phyloP scores from a whole-genome alignment of 306 rosid species.

The Quercus wislizeni region DNA sequence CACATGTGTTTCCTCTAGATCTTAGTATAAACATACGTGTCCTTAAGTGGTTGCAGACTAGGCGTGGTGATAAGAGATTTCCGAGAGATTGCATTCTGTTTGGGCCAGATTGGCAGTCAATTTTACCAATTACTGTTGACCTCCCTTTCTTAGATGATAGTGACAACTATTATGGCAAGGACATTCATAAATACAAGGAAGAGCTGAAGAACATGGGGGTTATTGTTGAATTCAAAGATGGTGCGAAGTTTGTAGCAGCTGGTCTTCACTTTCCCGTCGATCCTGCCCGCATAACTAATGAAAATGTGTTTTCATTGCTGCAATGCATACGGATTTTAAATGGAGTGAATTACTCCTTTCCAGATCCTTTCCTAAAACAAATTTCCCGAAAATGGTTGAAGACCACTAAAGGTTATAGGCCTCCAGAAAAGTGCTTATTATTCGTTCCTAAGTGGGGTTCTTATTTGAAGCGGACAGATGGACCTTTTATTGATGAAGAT shows the following conservation, averaged over 20 bases:
- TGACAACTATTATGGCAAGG: constrained; percentile 39
- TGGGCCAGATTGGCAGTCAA: constrained; percentile 58
- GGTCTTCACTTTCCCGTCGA: constrained; percentile 42
- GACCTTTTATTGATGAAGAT: constrained; percentile 62
- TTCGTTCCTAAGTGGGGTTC: constrained; percentile 42
- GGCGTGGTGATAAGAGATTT: constrained; percentile 33
- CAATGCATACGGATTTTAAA: constrained; percentile 35
- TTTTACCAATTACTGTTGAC: constrained; percentile 39
- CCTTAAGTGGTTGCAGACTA: constrained; percentile 57
- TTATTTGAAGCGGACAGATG: constrained; percentile 45
- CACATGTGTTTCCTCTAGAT: constrained; percentile 22
- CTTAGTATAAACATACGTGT: constrained; percentile 18
- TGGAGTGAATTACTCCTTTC: constrained; percentile 7
- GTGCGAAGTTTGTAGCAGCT: constrained; percentile 39
- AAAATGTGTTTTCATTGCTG: constrained; percentile 49
- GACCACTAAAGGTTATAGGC: constrained; percentile 51
- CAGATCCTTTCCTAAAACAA: constrained; percentile 26
- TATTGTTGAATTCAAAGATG: constrained; percentile 40
- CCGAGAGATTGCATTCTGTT: constrained; percentile 60
- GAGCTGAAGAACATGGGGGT: constrained; percentile 66
- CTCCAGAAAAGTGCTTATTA: constrained; percentile 53
- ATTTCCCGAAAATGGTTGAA: constrained; percentile 59
- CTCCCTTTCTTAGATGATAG: constrained; percentile 74
- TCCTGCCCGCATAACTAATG: constrained; percentile 32
- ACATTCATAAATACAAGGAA: constrained; percentile 36